Evolutionary conservation across 1,284 basidiomycete species (phyloP).

Genomic region (Moniliella sp.): DNA sequence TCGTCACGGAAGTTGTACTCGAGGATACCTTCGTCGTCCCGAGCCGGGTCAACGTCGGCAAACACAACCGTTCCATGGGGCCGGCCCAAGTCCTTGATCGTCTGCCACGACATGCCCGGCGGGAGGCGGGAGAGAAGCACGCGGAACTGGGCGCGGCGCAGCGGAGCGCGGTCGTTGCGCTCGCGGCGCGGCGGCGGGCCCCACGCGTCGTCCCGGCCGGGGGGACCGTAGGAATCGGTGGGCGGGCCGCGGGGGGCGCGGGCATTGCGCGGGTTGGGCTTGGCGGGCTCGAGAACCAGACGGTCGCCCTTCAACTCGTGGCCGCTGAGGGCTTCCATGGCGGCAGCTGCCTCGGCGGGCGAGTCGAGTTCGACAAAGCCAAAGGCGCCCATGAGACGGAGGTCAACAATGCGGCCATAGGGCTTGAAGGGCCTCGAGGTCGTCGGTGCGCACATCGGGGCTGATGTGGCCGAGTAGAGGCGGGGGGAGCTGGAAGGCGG

Average conservation of each 20-base stretch:
- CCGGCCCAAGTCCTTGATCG: too few species aligned
- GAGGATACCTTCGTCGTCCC: slow-evolving; percentile 25
- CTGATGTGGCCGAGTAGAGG: slow-evolving; percentile 26
- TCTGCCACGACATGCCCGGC: slow-evolving; percentile 78
- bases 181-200: neutral
- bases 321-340: slow-evolving; percentile 28
- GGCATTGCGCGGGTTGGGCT: slow-evolving; percentile 8
- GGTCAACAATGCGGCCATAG: slow-evolving; percentile 19
- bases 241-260: slow-evolving; percentile 8
- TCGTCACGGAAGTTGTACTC: slow-evolving; percentile 32
- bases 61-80: too few species aligned
- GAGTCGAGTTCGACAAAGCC: slow-evolving; percentile 30
- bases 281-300: slow-evolving; percentile 24
- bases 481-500: too few species aligned
- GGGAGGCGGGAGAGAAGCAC: slow-evolving; percentile 45
- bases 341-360: slow-evolving; percentile 25
- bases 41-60: slow-evolving; percentile 22
- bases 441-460: slow-evolving; percentile 16
- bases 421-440: slow-evolving; percentile 28
- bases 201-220: neutral
- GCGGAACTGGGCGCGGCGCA: slow-evolving; percentile 25
- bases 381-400: slow-evolving; percentile 27
- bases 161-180: neutral
- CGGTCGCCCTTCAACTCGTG: slow-evolving; percentile 29
- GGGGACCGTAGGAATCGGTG: slow-evolving; percentile 1